Conservation (phyloP, 768 basidiomycete genomes). For the Lentinula detonsa region DNA sequence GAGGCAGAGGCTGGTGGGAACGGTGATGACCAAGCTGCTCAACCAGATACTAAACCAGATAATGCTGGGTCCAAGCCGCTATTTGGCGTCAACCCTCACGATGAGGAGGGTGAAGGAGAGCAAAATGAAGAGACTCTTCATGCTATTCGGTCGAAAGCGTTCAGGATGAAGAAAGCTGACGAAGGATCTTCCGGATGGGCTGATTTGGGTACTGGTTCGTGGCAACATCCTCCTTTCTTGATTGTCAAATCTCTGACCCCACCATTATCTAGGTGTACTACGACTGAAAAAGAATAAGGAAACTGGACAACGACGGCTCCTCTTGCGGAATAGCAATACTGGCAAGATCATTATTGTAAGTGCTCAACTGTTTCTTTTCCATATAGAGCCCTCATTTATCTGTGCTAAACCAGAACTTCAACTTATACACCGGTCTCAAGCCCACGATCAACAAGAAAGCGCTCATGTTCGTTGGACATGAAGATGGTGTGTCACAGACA, state of each 20-base stretch:
- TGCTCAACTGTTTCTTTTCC: conserved; percentile 10
- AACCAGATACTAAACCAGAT: conserved; percentile 9
- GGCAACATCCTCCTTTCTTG: not conserved
- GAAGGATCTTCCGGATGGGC: conserved; percentile 47
- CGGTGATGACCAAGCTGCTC: conserved; percentile 18
- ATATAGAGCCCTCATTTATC: conserved; percentile 2
- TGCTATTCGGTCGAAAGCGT: conserved; percentile 56
- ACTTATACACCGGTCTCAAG: conserved; percentile 52
- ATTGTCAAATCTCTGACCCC: not conserved
- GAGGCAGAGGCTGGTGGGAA: conserved; percentile 13
- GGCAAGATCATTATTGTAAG: conserved; percentile 72
- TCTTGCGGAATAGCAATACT: conserved; percentile 68
- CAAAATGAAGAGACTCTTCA: conserved; percentile 70
- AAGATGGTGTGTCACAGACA: conserved; percentile 48
- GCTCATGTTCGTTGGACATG: conserved; percentile 67
- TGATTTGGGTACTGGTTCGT: conserved; percentile 64
- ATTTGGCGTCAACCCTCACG: conserved; percentile 37
- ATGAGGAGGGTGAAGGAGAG: conserved; percentile 75
- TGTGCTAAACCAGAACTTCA: conserved; percentile 60
- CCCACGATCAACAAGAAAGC: conserved; percentile 45
- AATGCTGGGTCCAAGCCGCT: conserved; percentile 2
- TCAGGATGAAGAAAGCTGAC: conserved; percentile 45
- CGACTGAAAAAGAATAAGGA: conserved; percentile 73
- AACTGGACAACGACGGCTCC: conserved; percentile 47
- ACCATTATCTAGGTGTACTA: conserved; percentile 45